Percentiles rank a stretch among this genome's conserved stretches.
Evolutionary conservation across 805 yeast species (phyloP).

Genomic region (Zygoascus tannicola): DNA sequence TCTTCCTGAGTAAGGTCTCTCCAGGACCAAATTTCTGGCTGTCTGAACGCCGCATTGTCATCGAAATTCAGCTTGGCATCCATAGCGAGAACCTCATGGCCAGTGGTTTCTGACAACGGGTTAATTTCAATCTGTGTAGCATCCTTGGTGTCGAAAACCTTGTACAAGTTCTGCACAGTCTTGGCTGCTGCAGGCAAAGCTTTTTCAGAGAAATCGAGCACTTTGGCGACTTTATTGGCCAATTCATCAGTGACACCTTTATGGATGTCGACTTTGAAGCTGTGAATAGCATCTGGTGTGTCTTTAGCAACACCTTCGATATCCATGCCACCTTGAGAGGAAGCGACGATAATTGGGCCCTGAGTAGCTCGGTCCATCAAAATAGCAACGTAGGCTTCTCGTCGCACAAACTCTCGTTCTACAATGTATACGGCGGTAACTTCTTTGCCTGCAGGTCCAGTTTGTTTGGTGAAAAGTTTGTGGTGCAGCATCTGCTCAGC

Average conservation of each 20-base stretch:
- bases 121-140: constrained; percentile 98
- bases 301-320: constrained; percentile 95
- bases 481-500: constrained; percentile 87
- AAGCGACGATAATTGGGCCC: constrained; percentile 87
- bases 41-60: constrained; percentile 93
- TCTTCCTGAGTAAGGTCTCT: constrained; percentile 97
- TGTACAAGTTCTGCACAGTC: constrained; percentile 76
- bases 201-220: constrained; percentile 68
- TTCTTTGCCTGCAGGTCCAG: constrained; percentile 94
- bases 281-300: constrained; percentile 85
- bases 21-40: constrained; percentile 90
- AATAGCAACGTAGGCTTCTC: constrained; percentile 93
- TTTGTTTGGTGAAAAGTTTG: constrained; percentile 94
- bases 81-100: constrained; percentile 89
- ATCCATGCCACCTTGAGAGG: constrained; percentile 99
- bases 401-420: constrained; percentile 85
- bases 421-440: constrained; percentile 95
- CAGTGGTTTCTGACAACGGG: constrained; percentile 90
- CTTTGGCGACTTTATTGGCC: constrained; percentile 68
- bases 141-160: constrained; percentile 83
- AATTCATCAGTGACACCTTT: constrained; percentile 70
- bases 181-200: constrained; percentile 83
- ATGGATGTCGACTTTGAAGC: constrained; percentile 68
- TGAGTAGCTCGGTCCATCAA: constrained; percentile 89
- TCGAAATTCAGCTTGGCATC: constrained; percentile 98